These are phyloP conservation scores for Cryptococcus sp. DNA, from an alignment of 1,284 basidiomycete genomes.

Conservation along the genomic window DNA sequence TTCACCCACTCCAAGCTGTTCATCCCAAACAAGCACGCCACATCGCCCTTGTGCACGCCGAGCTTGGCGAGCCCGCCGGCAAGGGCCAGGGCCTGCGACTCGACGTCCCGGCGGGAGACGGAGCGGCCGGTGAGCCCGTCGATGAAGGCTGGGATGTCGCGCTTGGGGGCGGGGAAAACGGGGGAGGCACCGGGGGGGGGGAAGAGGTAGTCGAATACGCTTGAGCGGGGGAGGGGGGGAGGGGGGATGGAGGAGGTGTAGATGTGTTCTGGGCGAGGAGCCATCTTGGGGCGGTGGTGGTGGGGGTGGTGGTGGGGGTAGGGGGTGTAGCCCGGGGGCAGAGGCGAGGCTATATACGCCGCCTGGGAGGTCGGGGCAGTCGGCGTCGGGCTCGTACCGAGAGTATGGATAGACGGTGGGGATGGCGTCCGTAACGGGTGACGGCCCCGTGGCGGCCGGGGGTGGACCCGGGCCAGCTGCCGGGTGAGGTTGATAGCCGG, in stretches of 20 bases:
- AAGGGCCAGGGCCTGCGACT: conserved; percentile 58
- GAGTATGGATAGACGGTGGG: too few species aligned
- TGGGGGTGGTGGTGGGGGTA: conserved; percentile 25
- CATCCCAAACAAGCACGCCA: conserved; percentile 43
- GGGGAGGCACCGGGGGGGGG: too few species aligned
- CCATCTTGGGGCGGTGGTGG: conserved; percentile 6
- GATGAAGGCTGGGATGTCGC: conserved; percentile 54
- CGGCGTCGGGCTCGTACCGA: too few species aligned
- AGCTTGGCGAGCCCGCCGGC: conserved; percentile 55
- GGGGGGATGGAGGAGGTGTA: conserved; percentile 24
- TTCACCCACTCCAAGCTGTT: conserved; percentile 66
- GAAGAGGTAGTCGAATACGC: conserved; percentile 39
- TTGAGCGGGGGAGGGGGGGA: conserved; percentile 33
- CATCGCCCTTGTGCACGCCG: conserved; percentile 36
- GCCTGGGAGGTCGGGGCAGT: too few species aligned
- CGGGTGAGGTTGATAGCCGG: too few species aligned
- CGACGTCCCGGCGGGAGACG: conserved; percentile 59
- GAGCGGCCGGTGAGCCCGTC: conserved; percentile 61
- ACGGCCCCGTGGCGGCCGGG: too few species aligned
- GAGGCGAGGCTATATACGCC: not conserved
- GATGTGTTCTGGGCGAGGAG: conserved; percentile 20
- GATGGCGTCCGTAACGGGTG: too few species aligned
- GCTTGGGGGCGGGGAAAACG: too few species aligned
- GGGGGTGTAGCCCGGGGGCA: conserved; percentile 29
- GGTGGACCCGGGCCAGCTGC: too few species aligned